Base-by-base conservation (phyloP, 345 rosid species). In the Durio zibethinus region DNA sequence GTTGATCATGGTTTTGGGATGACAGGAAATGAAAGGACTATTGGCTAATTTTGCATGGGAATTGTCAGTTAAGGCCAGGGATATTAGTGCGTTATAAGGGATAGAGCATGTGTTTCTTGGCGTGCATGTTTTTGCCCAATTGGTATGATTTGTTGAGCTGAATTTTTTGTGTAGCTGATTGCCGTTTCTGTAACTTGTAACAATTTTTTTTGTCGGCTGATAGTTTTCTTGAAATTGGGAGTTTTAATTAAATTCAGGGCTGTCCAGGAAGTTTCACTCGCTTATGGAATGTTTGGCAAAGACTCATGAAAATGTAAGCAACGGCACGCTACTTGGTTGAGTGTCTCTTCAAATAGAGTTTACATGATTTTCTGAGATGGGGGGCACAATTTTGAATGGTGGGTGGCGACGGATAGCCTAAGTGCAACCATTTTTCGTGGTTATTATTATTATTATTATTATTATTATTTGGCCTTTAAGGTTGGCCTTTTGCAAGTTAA, bases 81-180 rank as follows among this genome's bases (percentile, higher is more conserved):
- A 77, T 83, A 80, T 80, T 12, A 25, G 27, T 14, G 86, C 61
- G 79, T 85, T 83, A 64, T 77, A 78, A 27, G 83, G 77, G 4
- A 57, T 38, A 33, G 16, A 6, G 59, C 33, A 73, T 53, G 61
- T 38, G 81, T 83, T 82, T 81, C 87, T 90, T 90, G 83, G 76
- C 91, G 89, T 85, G 87, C 78, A 35, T 86, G 80, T 81, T 77
- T 84, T 76, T 82, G 84, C 57, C 54, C 76, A 74, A 84, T 84
- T 86, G 92, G 92, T 91, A 79, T 81, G 89, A 90, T 90, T 92
- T 90, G 98, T 97, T 92, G 93, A 92, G 82, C 97, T 65, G 91
- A 89, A 89, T 79, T 67, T 48, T 71, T 61, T 76, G 77, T 79
- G 82, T 15, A 35, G 43, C 4, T 47, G 4, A 50, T 57, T 65